These are phyloP conservation scores for Globisporangium megalacanthum DNA, from an alignment of 352 stramenopile species.

Conservation along the genomic window DNA sequence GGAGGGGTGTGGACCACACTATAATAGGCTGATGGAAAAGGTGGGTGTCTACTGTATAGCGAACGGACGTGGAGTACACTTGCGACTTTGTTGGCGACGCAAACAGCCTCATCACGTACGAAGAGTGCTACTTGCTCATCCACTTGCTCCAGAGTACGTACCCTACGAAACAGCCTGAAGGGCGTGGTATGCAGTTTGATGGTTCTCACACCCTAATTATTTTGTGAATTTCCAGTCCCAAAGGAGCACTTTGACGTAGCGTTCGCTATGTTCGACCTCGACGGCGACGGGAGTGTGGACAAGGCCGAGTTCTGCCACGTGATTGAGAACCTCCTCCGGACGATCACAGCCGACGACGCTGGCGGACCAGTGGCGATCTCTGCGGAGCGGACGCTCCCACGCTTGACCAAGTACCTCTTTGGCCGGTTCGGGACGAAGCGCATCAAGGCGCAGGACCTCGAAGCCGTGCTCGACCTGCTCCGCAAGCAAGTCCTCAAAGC, in stretches of 20 bases:
- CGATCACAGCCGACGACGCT: constrained; percentile 23
- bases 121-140: constrained; percentile 76
- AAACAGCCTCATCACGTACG: constrained; percentile 70
- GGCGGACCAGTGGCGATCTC: constrained; percentile 4
- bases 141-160: constrained; percentile 70
- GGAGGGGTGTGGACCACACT: not conserved
- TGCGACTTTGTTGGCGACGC: constrained; percentile 72
- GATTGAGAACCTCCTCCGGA: constrained; percentile 53
- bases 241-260: constrained; percentile 74
- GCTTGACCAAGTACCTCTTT: constrained; percentile 63
- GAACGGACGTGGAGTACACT: constrained; percentile 44
- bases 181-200: not conserved
- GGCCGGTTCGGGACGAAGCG: constrained; percentile 46
- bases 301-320: constrained; percentile 72
- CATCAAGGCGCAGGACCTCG: constrained; percentile 53
- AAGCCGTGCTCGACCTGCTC: constrained; percentile 37
- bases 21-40: not conserved
- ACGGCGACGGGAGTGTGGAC: constrained; percentile 66
- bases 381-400: constrained; percentile 28
- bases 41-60: constrained; percentile 20
- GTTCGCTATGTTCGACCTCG: constrained; percentile 79
- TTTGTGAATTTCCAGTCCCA: constrained; percentile 30
- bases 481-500: constrained; percentile 55
- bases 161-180: not conserved
- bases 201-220: not conserved